Base-by-base conservation (phyloP, 2,329 filamentous ascomycete genomes). In the Penicillium sp. region DNA sequence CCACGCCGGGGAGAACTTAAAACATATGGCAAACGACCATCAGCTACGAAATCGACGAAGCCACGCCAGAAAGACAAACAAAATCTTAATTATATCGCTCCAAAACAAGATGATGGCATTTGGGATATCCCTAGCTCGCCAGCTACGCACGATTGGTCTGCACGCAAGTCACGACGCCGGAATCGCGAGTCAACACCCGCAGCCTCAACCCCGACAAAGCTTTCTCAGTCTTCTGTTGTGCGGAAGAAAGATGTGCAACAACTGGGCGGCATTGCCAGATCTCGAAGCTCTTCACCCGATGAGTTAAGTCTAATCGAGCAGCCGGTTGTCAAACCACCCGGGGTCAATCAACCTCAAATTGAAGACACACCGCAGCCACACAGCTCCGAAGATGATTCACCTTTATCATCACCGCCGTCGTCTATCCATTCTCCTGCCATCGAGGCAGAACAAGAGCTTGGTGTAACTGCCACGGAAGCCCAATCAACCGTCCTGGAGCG, bases 331-430 rank as follows among this genome's bases (percentile, higher is more conserved):
- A 45, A 24, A 35, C n/a, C 22, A 4, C 54, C 27, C 16, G 33
- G 26, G 26, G 13, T 43, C 16, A 33, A 39, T 14, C 26, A 13
- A 29, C 24, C 48, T 5, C 14, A 35, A 11, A 16, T n/a, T 27
- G 3, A 39, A 37, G 33, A 41, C 11, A n/a, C 22, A 39, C 19
- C 22, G 9, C 13, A 51, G 14, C 50, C 57, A 33, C 39, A 49
- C 5, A 48, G 31, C 22, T 66, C 63, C 0, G 63, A 66, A 33
- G 54, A 65, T 31, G 62, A 65, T 35, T 77, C 75, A 14, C 65
- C 73, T 7, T 62, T 76, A n/a, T 76, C 75, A 16, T 75, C 75
- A 6, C 65, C 70, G 5, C 68, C 68, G 3, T 72, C 72, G 2
- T 70, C 65, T 13, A 54, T 72, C n/a, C 58, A 57, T 16, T 72